Percentiles rank a stretch among this genome's conserved stretches.
Evolutionary conservation across 2,329 filamentous ascomycete genomes (phyloP).

Genomic region (Fusarium avenaceum): DNA sequence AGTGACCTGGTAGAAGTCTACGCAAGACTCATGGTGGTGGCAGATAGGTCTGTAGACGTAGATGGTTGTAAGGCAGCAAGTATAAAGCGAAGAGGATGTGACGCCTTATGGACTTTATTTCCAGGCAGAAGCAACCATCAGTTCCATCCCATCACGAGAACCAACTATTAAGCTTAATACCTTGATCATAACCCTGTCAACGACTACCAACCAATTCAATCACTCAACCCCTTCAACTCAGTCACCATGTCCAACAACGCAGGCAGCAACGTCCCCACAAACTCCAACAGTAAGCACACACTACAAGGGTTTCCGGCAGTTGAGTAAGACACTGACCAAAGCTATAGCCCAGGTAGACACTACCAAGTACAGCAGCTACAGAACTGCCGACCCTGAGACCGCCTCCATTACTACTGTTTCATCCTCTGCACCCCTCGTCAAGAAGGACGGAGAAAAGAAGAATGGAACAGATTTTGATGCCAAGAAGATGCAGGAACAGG

Average conservation of each 20-base stretch:
- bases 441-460: conserved; percentile 35
- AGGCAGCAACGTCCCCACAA: conserved; percentile 20
- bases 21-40: conserved; percentile 14
- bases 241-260: conserved; percentile 33
- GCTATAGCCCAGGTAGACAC: conserved; percentile 28
- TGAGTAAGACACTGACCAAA: conserved; percentile 12
- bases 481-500: conserved; percentile 49
- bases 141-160: conserved; percentile 2
- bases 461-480: conserved; percentile 35
- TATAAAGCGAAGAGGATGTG: conserved; percentile 40
- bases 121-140: conserved; percentile 26
- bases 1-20: conserved; percentile 26
- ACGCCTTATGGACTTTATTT: conserved; percentile 12
- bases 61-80: conserved; percentile 15
- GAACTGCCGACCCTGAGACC: conserved; percentile 42
- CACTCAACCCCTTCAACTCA: conserved; percentile 3
- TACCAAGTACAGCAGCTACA: conserved; percentile 27
- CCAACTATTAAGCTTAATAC: conserved; percentile 18
- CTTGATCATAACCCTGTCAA: conserved; percentile 6
- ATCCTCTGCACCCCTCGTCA: conserved; percentile 45
- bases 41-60: background rate
- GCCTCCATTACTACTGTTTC: conserved; percentile 47
- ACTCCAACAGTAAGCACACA: conserved; percentile 35
- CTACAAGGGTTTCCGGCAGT: background rate
- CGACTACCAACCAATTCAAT: background rate